Evolutionary conservation across 1,284 basidiomycete genomes (phyloP), one percentile per base, ranked within the genome.

Genomic region (Porodaedalea pini): DNA sequence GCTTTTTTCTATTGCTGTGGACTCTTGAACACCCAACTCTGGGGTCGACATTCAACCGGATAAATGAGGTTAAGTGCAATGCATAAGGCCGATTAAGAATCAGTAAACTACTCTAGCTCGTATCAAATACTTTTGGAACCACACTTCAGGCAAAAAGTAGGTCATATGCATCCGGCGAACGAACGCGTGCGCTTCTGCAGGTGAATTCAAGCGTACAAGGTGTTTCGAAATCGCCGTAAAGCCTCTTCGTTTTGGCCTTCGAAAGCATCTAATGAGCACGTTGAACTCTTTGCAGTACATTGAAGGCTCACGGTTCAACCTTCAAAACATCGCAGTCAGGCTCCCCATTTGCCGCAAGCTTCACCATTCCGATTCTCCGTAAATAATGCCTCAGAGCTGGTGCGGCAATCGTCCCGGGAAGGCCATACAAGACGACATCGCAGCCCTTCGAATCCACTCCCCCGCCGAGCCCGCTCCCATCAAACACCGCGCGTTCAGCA

Each of bases 111-210:
- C 73, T 63, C 76, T 76, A 36, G 85, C 86, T 53, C 74, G 76
- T 60, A 88, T 66, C 41, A 70, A 67, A 64, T 78, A 81, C 58
- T 72, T 75, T 53, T 70, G 69, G 48, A 71, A 73, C 65, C 66
- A 64, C 36, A 65, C 66, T 51, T 70, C 71, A 19, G 73, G 72
- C 11, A 70, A 64, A 64, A 73, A 81, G 39, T 73, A 71, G 2
- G 78, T 83, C 75, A 83, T 79, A 67, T 91, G 86, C 48, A 87
- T 61, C 37, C 73, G 69, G 48, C 85, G 80, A 21, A 83, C 85
- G 34, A 90, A 70, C 50, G 80, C 78, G 63, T 88, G 81, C 0
- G 88, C 88, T 65, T 89, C 85, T 6, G 84, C 76, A 17, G 75
- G 68, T 0, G 81, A 81, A 2, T 69, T 66, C 49, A 85, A 67